These are phyloP conservation scores for Lagenidium giganteum DNA, from an alignment of 352 stramenopile species.

Conservation along the genomic window DNA sequence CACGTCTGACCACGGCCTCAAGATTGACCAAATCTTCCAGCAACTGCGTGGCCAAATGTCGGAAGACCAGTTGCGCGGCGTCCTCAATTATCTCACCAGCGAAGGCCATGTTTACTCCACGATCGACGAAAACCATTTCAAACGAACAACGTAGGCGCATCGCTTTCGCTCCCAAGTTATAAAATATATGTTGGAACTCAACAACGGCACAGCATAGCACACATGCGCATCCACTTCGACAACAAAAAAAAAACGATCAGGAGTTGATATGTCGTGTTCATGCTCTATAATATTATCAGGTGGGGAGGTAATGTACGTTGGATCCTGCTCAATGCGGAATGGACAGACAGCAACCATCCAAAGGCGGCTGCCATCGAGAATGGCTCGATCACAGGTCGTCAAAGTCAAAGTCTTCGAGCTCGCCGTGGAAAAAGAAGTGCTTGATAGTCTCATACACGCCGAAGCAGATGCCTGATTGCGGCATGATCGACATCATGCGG, in stretches of 20 bases:
- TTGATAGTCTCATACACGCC: constrained; percentile 85
- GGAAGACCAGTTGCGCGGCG: constrained; percentile 56
- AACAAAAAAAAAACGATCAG: too few species aligned
- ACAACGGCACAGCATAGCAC: too few species aligned
- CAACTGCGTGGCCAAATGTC: constrained; percentile 58
- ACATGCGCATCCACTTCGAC: too few species aligned
- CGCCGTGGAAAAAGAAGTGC: constrained; percentile 55
- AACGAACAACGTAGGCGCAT: constrained; percentile 81
- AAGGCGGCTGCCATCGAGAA: too few species aligned
- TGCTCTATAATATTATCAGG: too few species aligned
- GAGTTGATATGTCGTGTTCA: too few species aligned
- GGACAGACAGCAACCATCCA: too few species aligned
- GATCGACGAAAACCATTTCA: constrained; percentile 90
- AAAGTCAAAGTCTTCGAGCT: constrained; percentile 64
- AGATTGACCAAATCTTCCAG: constrained; percentile 76
- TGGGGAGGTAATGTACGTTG: too few species aligned
- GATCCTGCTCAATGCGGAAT: too few species aligned
- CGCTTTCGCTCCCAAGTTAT: too few species aligned
- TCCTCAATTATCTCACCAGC: constrained; percentile 78
- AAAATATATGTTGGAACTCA: too few species aligned
- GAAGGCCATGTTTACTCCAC: constrained; percentile 90
- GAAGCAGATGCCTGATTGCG: constrained; percentile 79
- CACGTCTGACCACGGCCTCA: constrained; percentile 67
- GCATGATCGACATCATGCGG: constrained; percentile 73
- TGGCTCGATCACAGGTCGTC: constrained; percentile 35